Evolutionary conservation across 2,329 filamentous ascomycete genomes (phyloP), one percentile per base, ranked within the genome.

Genomic region (Diaporthe sp.): DNA sequence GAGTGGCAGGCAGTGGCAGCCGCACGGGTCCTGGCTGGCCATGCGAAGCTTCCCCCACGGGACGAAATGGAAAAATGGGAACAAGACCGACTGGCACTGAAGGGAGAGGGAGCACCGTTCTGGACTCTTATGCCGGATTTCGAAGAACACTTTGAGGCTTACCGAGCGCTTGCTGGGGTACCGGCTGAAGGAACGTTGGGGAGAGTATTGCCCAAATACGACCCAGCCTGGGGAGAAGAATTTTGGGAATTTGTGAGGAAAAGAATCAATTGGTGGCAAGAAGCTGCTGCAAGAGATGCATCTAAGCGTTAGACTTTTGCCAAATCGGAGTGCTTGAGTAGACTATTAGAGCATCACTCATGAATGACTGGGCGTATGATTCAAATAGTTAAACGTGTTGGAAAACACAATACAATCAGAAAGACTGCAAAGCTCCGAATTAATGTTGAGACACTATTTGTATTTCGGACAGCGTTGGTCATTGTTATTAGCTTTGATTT

Each of bases 41-140:
- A 83, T 17, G 80, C 79, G 13, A 30, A 83, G 82, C 81, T 92
- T 2, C 91, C 91, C 0, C 77, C 86, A 0, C 40, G 83, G 0
- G 82, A 83, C 12, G 88, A 88, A 71, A 89, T 90, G 83, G 78
- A 83, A 42, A 80, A 78, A 30, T 93, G 91, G 82, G 82, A 84
- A 58, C 76, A 77, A 3, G 77, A 78, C 25, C 77, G 80, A 1
- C 80, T 82, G 1, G 79, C 78, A 2, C 78, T 80, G 8, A 87
- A 85, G 54, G 91, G 91, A 0, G 91, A 93, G 76, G 89, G 90
- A 30, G 58, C 35, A 4, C 58, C 58, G 2, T 61, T 61, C 15
- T 61, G 58, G 58, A 61, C 58, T 42, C 35, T 45, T 4, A 61
- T 61, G 58, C 58, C 58, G 25, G 58, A 61, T 42, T 61, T 45